Base-by-base conservation (phyloP, 2,329 filamentous ascomycete species). In the Ophiostoma novo-ulmi region DNA sequence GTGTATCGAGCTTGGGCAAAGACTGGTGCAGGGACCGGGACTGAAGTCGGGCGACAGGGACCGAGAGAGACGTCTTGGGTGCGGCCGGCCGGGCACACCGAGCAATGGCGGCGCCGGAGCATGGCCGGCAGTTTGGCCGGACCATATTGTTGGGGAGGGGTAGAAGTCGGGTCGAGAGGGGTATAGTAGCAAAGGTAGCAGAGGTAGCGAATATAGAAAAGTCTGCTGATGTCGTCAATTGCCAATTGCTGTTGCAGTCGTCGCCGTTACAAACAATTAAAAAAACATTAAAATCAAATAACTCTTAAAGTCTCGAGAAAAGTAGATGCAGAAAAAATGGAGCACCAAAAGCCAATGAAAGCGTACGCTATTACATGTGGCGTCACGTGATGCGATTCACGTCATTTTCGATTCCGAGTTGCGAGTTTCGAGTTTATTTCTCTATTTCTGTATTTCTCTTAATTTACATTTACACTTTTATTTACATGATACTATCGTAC, bases 51-150 rank as follows among this genome's bases (percentile, higher is more conserved):
- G 63, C 36, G 3, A 4, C 31, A 31, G 31, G 31, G 31, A 31
- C 31, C 31, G 31, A 31, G 26, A 31, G 55, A 7, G 55, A 11
- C 22, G 8, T 61, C 26, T 20, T 14, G 52, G 52, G 14, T 6
- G 69, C 26, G 39, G 71, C 52, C 26, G 71, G 65, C 55, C 72
- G 68, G 68, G 74, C 66, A 61, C 73, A 73, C 61, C 79, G 79
- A 71, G 81, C 75, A 63, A 84, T 74, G 66, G 77, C 77, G 72
- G 79, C 78, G 63, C 63, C 63, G 63, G 84, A 79, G 77, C 83
- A 82, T 61, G 79, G 76, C 73, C 80, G 79, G 77, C 84, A 85
- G 76, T 78, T 81, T 75, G 83, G 81, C 76, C 83, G 85, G 71
- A 83, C 82, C 82, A 86, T 85, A 77, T 20, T 52, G 55, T 13